Evolutionary conservation across 345 rosid genomes (phyloP), one percentile per base, ranked within the genome.

Genomic region (Murraya koenigii): DNA sequence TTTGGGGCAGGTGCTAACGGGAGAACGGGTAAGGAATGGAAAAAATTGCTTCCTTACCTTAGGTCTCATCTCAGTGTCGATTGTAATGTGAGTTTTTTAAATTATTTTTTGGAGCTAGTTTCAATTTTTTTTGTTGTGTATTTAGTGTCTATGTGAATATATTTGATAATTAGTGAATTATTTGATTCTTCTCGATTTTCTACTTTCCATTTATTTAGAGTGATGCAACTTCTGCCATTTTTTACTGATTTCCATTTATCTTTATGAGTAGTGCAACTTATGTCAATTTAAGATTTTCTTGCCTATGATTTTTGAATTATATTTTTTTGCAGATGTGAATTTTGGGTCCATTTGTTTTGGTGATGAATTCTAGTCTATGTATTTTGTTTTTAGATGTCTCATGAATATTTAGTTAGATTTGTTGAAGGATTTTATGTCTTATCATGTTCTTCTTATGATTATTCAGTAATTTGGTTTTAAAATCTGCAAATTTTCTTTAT

Each of bases 1-100:
- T 58, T 76, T 79, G 71, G 71, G 55, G 82, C 84, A 96, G 98
- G 99, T 58, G 98, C 99, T 79, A 91, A 90, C 82, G 98, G 98
- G 63, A 92, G 79, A 87, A 94, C 99, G 32, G 95, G 93, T 56
- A 87, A 84, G 82, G 91, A 94, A 81, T 96, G 99, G 99, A 92
- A 89, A 82, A 91, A 91, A 79, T 80, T 96, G 78, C 92, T 94
- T 80, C 99, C 98, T 4, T 86, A 84, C 83, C 92, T 96, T 63
- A 85, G 85, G 85, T 85, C 95, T 80, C 94, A 97, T 80, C 90
- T 96, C 64, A 90, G 87, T 58, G 70, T 75, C 44, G 85, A 92
- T 82, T 92, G 89, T 82, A 92, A 91, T 55, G 99, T 96, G 85
- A 89, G 98, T 68, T 63, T 38, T 60, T 44, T 3, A 11, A 33